A percentile compares a stretch with the other conserved stretches of the same genome.
phyloP scores from a whole-genome alignment of 2,329 filamentous ascomycete genomes.

The Fusarium oxysporum region DNA sequence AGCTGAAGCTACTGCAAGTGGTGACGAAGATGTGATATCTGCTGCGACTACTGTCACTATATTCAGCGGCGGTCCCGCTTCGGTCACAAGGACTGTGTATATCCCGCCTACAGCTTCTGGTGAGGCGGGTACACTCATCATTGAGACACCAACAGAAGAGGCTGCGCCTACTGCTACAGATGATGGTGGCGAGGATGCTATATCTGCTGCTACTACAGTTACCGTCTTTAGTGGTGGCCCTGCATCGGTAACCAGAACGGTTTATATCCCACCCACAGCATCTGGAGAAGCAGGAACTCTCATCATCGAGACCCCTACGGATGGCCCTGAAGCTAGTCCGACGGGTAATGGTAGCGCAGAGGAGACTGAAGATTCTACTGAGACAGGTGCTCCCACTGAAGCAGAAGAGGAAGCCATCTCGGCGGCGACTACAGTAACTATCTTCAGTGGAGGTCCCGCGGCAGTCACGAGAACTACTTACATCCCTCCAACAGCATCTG shows the following conservation, averaged over 20 bases:
- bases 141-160: too few species aligned
- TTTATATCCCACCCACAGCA: too few species aligned
- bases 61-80: neutral
- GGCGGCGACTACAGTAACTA: neutral
- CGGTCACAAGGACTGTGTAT: neutral
- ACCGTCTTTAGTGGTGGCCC: too few species aligned
- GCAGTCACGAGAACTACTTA: neutral
- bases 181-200: too few species aligned
- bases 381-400: neutral
- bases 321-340: neutral
- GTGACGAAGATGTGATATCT: neutral
- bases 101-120: neutral
- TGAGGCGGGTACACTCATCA: neutral
- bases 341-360: neutral
- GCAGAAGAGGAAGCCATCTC: neutral
- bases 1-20: neutral
- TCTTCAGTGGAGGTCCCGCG: neutral
- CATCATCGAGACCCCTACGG: neutral
- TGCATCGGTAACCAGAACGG: too few species aligned
- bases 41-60: neutral
- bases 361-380: neutral
- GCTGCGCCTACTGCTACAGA: too few species aligned
- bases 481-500: neutral
- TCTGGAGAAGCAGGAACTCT: too few species aligned
- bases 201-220: too few species aligned